These are phyloP conservation scores for Candida glucosophila DNA, from an alignment of 1,139 yeast genomes.

Conservation along the genomic window DNA sequence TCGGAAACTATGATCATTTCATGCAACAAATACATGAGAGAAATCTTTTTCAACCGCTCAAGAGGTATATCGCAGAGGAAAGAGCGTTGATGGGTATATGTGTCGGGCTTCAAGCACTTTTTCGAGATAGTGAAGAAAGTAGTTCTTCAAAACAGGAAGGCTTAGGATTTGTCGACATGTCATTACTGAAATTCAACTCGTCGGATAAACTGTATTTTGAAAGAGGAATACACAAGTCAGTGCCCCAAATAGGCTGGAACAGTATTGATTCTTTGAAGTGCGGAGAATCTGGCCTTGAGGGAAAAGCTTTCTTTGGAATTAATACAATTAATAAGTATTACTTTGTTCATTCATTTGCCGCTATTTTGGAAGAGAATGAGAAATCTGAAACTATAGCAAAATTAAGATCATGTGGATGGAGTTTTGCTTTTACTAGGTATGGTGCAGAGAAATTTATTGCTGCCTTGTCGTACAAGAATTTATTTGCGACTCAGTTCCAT, in stretches of 20 bases:
- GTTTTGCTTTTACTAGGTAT: constrained; percentile 61
- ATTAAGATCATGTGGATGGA: constrained; percentile 57
- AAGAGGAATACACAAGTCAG: constrained; percentile 46
- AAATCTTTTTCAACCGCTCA: constrained; percentile 58
- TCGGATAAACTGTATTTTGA: constrained; percentile 23
- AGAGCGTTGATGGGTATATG: constrained; percentile 92
- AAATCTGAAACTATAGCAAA: constrained; percentile 19
- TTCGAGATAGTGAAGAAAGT: constrained; percentile 68
- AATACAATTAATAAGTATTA: constrained; percentile 67
- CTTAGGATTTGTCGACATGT: constrained; percentile 39
- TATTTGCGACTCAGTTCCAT: constrained; percentile 94
- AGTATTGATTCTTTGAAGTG: constrained; percentile 15
- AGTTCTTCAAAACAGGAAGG: constrained; percentile 46
- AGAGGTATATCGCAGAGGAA: constrained; percentile 59
- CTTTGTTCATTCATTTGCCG: constrained; percentile 92
- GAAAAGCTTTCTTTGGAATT: constrained; percentile 47
- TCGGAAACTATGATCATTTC: constrained; percentile 93
- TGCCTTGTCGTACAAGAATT: constrained; percentile 66
- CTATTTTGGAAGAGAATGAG: constrained; percentile 36
- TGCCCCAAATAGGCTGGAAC: constrained; percentile 97
- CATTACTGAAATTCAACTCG: constrained; percentile 51
- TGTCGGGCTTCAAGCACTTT: constrained; percentile 86
- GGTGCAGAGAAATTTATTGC: constrained; percentile 79
- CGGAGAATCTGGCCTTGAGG: constrained; percentile 9
- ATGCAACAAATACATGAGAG: constrained; percentile 58